A percentile compares a stretch with the other conserved stretches of the same genome.
These are phyloP conservation scores for Amphibolis antarctica DNA, from an alignment of 106 monocot species.

Conservation along the genomic window DNA sequence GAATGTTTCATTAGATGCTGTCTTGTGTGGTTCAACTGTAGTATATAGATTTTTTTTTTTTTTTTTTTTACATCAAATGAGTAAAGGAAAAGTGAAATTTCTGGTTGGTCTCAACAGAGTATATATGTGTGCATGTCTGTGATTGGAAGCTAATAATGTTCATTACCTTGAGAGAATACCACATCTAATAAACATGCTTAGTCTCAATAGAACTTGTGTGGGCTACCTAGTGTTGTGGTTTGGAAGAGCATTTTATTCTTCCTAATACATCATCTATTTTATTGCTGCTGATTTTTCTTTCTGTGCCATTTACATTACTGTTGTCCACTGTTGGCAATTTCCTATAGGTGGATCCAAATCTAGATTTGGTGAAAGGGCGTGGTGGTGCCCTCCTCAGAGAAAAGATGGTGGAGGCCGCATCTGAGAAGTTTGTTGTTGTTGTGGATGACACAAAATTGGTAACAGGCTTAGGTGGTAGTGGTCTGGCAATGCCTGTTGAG, in stretches of 20 bases:
- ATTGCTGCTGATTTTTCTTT: not conserved
- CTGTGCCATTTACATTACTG: not conserved
- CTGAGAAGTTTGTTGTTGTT: slow-evolving; percentile 85
- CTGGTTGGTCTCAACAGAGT: not conserved
- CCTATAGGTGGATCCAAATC: slow-evolving; percentile 59
- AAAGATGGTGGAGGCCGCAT: slow-evolving; percentile 97
- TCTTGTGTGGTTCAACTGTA: too few relatives aligned
- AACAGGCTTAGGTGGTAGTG: slow-evolving; percentile 77
- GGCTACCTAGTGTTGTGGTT: too few relatives aligned
- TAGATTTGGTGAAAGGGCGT: slow-evolving; percentile 90
- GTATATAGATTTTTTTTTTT: too few relatives aligned
- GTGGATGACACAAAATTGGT: slow-evolving; percentile 90
- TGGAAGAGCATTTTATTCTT: too few relatives aligned
- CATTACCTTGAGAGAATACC: too few relatives aligned
- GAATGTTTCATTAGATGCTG: too few relatives aligned
- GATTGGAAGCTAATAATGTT: too few relatives aligned
- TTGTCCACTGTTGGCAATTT: not conserved
- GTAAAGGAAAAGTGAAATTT: too few relatives aligned
- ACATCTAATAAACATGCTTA: too few relatives aligned
- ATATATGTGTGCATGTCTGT: not conserved
- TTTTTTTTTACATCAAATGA: too few relatives aligned
- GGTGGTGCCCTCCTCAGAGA: slow-evolving; percentile 94
- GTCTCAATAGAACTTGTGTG: too few relatives aligned
- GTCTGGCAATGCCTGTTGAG: slow-evolving; percentile 95
- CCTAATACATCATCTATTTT: not conserved